A percentile compares a stretch with the other conserved stretches of the same genome.
Evolutionary conservation across 1,139 yeast genomes (phyloP).

Genomic region (Magnusiomyces sp.): DNA sequence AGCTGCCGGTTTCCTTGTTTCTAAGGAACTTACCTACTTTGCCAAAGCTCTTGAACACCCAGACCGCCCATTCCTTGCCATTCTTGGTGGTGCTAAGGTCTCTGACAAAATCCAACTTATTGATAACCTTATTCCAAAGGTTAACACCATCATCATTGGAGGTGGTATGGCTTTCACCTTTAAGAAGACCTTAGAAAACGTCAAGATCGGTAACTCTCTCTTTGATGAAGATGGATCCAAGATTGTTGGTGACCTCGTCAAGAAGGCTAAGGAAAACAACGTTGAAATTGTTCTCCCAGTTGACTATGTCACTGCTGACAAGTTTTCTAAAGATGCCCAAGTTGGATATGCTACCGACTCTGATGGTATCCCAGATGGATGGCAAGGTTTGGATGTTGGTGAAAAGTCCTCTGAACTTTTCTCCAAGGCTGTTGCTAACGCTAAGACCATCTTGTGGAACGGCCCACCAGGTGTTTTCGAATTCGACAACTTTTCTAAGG

Average conservation of each 20-base stretch:
- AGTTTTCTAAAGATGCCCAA: slow-evolving; percentile 82
- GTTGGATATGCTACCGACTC: slow-evolving; percentile 72
- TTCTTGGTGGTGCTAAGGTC: slow-evolving; percentile 97
- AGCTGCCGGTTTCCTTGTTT: slow-evolving; percentile 96
- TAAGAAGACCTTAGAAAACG: slow-evolving; percentile 80
- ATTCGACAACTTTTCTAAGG: slow-evolving; percentile 79
- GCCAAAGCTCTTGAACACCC: slow-evolving; percentile 98
- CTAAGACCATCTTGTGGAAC: slow-evolving; percentile 97
- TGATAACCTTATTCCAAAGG: slow-evolving; percentile 93
- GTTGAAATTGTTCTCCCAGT: slow-evolving; percentile 88
- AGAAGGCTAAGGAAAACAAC: slow-evolving; percentile 88
- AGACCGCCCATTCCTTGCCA: slow-evolving; percentile 92
- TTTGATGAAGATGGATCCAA: slow-evolving; percentile 89
- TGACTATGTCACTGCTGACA: slow-evolving; percentile 90
- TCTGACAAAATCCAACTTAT: slow-evolving; percentile 96
- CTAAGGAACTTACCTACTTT: slow-evolving; percentile 91
- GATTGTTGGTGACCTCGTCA: slow-evolving; percentile 80
- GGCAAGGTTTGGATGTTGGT: slow-evolving; percentile 95
- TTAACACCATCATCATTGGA: slow-evolving; percentile 83
- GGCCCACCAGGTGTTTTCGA: slow-evolving; percentile 99
- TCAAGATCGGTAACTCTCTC: slow-evolving; percentile 79
- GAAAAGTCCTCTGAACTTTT: slow-evolving; percentile 74
- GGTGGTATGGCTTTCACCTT: slow-evolving; percentile 99
- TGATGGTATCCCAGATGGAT: slow-evolving; percentile 83
- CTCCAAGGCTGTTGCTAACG: slow-evolving; percentile 70